phyloP scores from a whole-genome alignment of 257 asterid species.

The Solanum ossicruentum region DNA sequence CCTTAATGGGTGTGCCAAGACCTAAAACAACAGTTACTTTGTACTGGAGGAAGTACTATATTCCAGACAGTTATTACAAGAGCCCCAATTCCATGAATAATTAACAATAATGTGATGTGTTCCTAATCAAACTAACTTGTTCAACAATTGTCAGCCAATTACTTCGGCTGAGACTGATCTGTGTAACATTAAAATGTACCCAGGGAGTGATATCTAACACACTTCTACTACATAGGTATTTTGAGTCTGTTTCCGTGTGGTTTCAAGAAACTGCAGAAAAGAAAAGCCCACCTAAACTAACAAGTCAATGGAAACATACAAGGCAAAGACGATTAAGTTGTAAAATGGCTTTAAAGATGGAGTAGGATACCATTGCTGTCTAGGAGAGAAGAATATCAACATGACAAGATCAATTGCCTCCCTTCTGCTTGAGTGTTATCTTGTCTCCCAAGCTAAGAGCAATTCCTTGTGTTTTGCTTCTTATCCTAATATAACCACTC shows the following conservation, averaged over 20 bases:
- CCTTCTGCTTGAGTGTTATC: constrained; percentile 96
- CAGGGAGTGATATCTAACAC: background rate
- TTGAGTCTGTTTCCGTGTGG: background rate
- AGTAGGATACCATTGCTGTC: background rate
- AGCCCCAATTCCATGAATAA: background rate
- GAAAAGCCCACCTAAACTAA: background rate
- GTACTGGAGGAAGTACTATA: background rate
- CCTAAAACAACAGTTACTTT: background rate
- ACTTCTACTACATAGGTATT: background rate
- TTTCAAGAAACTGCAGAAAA: background rate
- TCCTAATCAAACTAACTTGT: background rate
- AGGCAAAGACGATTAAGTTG: background rate
- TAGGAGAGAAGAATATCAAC: background rate
- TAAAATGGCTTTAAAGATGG: background rate
- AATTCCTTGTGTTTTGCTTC: constrained; percentile 99
- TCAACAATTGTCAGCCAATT: background rate
- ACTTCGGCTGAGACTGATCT: background rate
- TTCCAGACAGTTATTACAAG: background rate
- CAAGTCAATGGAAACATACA: background rate
- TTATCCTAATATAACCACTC: constrained; percentile 88
- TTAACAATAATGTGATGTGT: background rate
- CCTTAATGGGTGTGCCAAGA: background rate
- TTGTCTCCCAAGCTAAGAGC: constrained; percentile 99
- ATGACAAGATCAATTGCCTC: constrained; percentile 57
- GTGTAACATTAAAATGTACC: background rate